Evolutionary conservation across 257 asterid species (phyloP).

Genomic region (Paulownia fortunei): DNA sequence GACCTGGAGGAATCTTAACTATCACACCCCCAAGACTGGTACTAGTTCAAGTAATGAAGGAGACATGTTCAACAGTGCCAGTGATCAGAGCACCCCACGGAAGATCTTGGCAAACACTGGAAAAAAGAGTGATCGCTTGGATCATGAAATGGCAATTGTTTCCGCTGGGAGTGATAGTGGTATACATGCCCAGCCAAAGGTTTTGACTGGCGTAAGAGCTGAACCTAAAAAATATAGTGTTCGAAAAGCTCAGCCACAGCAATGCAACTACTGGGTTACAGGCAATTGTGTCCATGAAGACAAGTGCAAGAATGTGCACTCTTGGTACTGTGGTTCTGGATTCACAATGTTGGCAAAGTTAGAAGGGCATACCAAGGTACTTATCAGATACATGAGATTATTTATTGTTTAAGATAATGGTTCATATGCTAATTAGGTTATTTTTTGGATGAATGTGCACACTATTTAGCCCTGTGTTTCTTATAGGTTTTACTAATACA

Average conservation of each 20-base stretch:
- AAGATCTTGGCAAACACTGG: not conserved
- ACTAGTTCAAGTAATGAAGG: conserved; percentile 5
- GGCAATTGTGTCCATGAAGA: conserved; percentile 55
- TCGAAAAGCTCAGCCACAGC: conserved; percentile 34
- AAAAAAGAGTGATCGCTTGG: not conserved
- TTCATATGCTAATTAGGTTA: not conserved
- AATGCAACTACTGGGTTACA: conserved; percentile 50
- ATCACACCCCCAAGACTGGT: conserved; percentile 11
- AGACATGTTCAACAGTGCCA: not conserved
- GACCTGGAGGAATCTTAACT: conserved; percentile 36
- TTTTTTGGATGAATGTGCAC: not conserved
- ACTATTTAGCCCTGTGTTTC: not conserved
- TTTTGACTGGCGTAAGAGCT: conserved; percentile 9
- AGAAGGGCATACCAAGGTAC: conserved; percentile 63
- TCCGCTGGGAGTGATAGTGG: not conserved
- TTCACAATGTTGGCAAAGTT: conserved; percentile 54
- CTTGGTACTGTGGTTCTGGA: conserved; percentile 54
- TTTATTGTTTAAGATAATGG: not conserved
- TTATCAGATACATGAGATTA: not conserved
- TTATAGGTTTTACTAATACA: not conserved
- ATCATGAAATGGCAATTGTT: not conserved
- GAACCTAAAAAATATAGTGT: not conserved
- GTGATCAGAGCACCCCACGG: not conserved
- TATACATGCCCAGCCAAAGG: not conserved
- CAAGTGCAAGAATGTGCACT: conserved; percentile 52